These are phyloP conservation scores for Syzygium aqueum DNA, from an alignment of 345 rosid genomes.

Conservation along the genomic window DNA sequence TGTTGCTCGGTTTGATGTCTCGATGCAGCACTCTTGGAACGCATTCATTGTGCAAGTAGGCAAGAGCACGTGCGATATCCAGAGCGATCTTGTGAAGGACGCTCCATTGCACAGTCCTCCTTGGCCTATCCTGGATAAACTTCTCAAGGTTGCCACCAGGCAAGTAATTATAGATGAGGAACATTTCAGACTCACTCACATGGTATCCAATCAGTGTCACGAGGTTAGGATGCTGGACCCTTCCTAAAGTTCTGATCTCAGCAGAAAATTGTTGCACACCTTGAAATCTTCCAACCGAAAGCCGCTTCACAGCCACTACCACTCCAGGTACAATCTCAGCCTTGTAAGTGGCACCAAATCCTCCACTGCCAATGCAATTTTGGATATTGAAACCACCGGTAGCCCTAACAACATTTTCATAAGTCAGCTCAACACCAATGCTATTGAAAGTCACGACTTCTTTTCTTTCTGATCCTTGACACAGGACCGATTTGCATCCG, in stretches of 20 bases:
- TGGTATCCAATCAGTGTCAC: constrained; percentile 44
- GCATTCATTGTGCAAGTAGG: constrained; percentile 39
- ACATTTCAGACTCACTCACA: constrained; percentile 42
- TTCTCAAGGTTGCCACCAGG: constrained; percentile 46
- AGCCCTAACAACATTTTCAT: constrained; percentile 43
- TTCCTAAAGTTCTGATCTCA: constrained; percentile 41
- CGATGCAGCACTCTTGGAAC: constrained; percentile 44
- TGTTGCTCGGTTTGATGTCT: constrained; percentile 50
- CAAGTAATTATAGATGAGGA: constrained; percentile 42
- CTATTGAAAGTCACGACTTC: constrained; percentile 31
- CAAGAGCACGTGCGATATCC: constrained; percentile 45
- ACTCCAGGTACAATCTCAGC: constrained; percentile 38
- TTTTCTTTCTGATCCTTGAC: constrained; percentile 25
- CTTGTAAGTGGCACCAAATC: constrained; percentile 47
- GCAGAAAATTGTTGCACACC: constrained; percentile 48
- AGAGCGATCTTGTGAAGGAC: constrained; percentile 48
- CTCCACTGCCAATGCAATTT: constrained; percentile 46
- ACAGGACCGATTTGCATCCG: constrained; percentile 17
- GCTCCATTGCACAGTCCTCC: constrained; percentile 28
- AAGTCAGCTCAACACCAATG: constrained; percentile 30
- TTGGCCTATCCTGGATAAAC: constrained; percentile 38
- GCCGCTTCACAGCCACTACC: constrained; percentile 44
- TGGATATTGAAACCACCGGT: constrained; percentile 37
- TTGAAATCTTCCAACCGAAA: constrained; percentile 43
- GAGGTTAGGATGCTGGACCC: constrained; percentile 42